A percentile compares a stretch with the other conserved stretches of the same genome.
phyloP scores from a whole-genome alignment of 352 stramenopile species.

The Phytophthora tubulina region DNA sequence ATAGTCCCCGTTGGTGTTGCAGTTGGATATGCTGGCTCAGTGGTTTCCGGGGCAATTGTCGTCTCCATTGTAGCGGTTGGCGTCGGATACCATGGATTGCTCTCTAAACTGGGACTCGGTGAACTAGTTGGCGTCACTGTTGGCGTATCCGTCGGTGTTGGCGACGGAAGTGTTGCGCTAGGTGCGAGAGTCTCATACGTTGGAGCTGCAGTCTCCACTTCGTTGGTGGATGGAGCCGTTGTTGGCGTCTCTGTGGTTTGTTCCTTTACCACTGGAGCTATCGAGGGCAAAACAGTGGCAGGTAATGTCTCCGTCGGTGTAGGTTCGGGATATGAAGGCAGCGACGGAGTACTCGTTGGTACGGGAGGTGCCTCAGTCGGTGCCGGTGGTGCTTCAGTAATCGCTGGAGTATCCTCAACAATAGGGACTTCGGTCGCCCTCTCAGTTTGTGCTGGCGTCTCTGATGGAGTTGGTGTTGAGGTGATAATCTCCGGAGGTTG shows the following conservation, averaged over 20 bases:
- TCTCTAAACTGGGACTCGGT: conserved; percentile 3
- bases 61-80: neutral
- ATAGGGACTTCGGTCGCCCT: neutral
- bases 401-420: neutral
- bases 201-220: conserved; percentile 9
- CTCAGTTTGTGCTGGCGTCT: conserved; percentile 14
- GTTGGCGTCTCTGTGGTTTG: neutral
- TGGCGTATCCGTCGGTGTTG: neutral
- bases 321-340: conserved; percentile 4
- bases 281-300: neutral
- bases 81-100: conserved; percentile 3
- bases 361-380: neutral
- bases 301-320: neutral
- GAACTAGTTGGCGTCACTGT: neutral
- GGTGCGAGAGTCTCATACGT: conserved; percentile 10
- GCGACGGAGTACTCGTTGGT: neutral
- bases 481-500: neutral
- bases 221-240: neutral
- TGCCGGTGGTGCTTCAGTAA: conserved; percentile 2
- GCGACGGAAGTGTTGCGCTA: neutral
- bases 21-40: neutral
- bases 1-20: neutral
- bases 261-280: neutral
- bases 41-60: neutral
- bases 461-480: conserved; percentile 1